Evolutionary conservation across 306 rosid genomes (phyloP), one percentile per base, ranked within the genome.

Genomic region (Mimosa pudica): DNA sequence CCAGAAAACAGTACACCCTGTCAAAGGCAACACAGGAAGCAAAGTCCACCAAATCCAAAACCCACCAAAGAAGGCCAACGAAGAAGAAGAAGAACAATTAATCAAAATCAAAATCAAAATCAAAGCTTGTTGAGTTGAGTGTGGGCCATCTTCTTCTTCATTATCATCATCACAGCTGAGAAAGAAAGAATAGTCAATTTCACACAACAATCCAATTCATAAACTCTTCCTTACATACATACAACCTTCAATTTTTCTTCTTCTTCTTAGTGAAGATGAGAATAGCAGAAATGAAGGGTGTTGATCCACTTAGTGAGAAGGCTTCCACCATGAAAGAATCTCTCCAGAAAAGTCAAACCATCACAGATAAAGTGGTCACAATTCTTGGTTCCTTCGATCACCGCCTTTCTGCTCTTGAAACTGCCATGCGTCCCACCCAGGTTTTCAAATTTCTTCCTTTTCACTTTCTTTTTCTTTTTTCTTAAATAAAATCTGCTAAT

Each of bases 341-440:
- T 8, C 91, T 95, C 63, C 99, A 85, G 51, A 95, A 90, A 75
- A 95, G 99, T 86, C 97, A 95, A 58, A 91, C 92, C 30, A 95
- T 95, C 70, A 89, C 98, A 0, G 99, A 93, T 77, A 89, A 85
- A 76, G 99, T 95, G 5, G 99, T 95, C 64, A 49, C 99, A 49
- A 90, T 92, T 68, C 97, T 92, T 0, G 98, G 98, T 20, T 95
- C 98, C 84, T 95, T 95, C 55, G 98, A 95, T 77, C 97, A 95
- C 86, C 98, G 98, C 76, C 98, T 95, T 82, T 91, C 98, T 3
- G 97, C 94, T 76, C 98, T 95, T 32, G 98, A 95, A 82, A 89
- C 92, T 81, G 98, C 98, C 89, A 95, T 95, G 98, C 95, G 98
- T 24, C 98, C 98, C 8, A 95, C 98, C 83, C 98, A 95, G 98